Evolutionary conservation across 169 alveolate species (phyloP), one percentile per base, ranked within the genome.

Genomic region (Neospora caninum): DNA sequence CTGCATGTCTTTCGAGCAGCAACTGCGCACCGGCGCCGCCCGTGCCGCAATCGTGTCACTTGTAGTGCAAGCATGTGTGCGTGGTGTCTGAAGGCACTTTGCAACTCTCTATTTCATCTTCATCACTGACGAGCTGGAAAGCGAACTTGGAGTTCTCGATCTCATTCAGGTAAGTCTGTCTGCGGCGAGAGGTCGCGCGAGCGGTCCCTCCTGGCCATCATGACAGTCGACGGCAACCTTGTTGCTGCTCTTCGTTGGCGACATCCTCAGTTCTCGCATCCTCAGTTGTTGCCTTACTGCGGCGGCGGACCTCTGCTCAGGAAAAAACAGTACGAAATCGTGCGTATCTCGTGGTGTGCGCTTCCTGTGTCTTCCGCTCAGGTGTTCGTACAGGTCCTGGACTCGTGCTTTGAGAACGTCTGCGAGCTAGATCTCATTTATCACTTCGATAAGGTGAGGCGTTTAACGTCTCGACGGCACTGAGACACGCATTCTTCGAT

Each of bases 341-440:
- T 64, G 73, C 73, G 31, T 64, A 64, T 64, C 34, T 64, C 38
- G 42, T 67, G 0, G 39, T 84, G 73, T 27, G 64, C 0, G n/a
- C n/a, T 67, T 45, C 49, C 39, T 53, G 7, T 25, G 38, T 2
- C n/a, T 31, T 73, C 43, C 83, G 16, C 69, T 31, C 91, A 89
- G 94, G 96, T 95, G 54, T 95, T 96, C 84, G 97, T 96, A 22
- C 97, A 96, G 88, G 97, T 95, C 45, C 94, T 98, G 45, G 99
- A 97, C 93, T 95, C 96, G 54, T 94, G 97, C 91, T 98, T 98
- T 93, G 98, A 97, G 94, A 97, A 97, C 93, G 99, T 98, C 31
- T 98, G 99, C 93, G 99, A 98, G 94, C 96, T 98, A 10, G 99
- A 98, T 87, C 95, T 98, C 92, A 97, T 98, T 95, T 98, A 97